Conservation (phyloP, 2,329 filamentous ascomycete species). For the Incumbomyces lentus region DNA sequence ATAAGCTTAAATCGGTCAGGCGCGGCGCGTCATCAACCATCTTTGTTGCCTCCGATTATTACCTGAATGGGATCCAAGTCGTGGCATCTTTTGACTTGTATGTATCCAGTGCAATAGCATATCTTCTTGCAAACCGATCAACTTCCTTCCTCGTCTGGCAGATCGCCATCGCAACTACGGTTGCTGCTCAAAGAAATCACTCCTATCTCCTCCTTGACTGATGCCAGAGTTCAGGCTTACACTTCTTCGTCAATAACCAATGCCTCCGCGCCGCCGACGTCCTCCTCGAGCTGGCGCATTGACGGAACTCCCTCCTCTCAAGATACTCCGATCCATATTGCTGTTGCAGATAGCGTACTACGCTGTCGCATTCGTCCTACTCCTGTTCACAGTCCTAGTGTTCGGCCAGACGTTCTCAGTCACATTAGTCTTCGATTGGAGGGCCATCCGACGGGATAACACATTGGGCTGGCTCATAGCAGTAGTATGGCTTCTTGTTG, state of each 20-base stretch:
- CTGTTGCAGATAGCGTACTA: conserved; percentile 58
- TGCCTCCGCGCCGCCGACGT: conserved; percentile 48
- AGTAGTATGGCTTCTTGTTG: conserved; percentile 57
- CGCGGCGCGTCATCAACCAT: neutral
- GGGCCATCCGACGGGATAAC: conserved; percentile 53
- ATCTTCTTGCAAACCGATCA: no score
- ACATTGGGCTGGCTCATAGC: conserved; percentile 61
- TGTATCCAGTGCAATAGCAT: no score
- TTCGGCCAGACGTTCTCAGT: conserved; percentile 50
- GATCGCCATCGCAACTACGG: no score
- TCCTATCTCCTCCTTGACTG: neutral
- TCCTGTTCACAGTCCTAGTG: conserved; percentile 58
- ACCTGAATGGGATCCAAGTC: neutral
- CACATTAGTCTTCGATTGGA: conserved; percentile 54
- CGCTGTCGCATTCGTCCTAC: conserved; percentile 48
- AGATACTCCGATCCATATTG: conserved; percentile 57
- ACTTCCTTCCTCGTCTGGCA: no score
- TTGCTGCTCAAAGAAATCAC: no score
- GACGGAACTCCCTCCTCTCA: conserved; percentile 55
- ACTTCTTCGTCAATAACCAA: conserved; percentile 27
- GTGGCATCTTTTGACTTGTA: neutral
- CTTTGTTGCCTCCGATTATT: neutral
- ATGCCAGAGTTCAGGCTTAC: neutral
- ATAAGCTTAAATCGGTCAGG: conserved; percentile 1
- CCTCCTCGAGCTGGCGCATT: conserved; percentile 56